Evolutionary conservation across 1,284 basidiomycete genomes (phyloP), one percentile per base, ranked within the genome.

Genomic region (Cutaneotrichosporon dermatis): DNA sequence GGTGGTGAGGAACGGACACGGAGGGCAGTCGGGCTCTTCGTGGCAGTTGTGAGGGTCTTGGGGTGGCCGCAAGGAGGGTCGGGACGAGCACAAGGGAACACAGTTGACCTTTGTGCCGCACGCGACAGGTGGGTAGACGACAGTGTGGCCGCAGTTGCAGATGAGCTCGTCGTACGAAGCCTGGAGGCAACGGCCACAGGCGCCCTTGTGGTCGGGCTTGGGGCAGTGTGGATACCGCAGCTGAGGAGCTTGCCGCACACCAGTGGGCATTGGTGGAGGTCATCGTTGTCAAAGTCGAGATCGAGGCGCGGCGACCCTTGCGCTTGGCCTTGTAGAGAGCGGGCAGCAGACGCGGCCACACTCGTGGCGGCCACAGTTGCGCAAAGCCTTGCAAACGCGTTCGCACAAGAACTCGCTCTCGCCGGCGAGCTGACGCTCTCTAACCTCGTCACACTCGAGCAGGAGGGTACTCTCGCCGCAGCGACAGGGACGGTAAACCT

Each of bases 121-220:
- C 0, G 88, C 81, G 9, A 88, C 83, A 0, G 88, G 88, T 0
- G 88, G 88, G 48, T 86, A 83, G 16, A 89, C 70, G 35, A 86
- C 79, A 2, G 86, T 89, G 41, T 82, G 82, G 0, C 88, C 88
- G 72, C 93, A 96, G 56, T 84, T 78, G 71, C 92, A 96, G 16
- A 87, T 77, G 63, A 92, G 80, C 85, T 96, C 93, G 57, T 94
- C 91, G 66, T 93, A 97, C 0, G 87, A 87, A 40, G 90, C 92
- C 69, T 86, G 83, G 54, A 94, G 79, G 76, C 93, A 96, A 9
- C 86, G 83, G 3, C 84, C 86, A 71, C 93, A 96, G 0, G 82
- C 77, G 0, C 89, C 89, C 62, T 82, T 85, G 76, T 97, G 93
- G 71, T 96, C 92, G 37, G 82, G 80, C 67, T 84, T 83, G 61